Base-by-base conservation (phyloP, 257 asterid genomes). In the Fraxinus excelsior region DNA sequence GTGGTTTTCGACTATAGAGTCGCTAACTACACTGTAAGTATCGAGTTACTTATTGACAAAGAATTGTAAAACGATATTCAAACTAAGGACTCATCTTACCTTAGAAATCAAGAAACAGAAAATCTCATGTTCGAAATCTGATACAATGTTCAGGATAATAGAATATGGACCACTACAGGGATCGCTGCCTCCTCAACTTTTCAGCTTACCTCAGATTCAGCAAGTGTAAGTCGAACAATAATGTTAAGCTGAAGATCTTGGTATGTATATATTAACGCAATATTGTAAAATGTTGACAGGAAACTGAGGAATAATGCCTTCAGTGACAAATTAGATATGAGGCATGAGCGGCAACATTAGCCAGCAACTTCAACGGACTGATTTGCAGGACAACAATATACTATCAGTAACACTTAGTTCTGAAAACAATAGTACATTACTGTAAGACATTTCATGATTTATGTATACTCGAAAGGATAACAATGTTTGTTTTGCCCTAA, bases 121-220 rank as follows among this genome's bases (percentile, higher is more conserved):
- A 38, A 38, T 77, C 75, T 76, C 42, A 46, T 70, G 78, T 53
- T 76, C 32, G 49, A 67, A 77, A 10, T 49, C 16, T 84, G 69
- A 25, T 76, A 40, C 68, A 40, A 46, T 86, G 58, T 65, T 79
- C 87, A 94, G 99, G 87, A 82, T 94, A 83, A 87, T 91, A 5
- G 99, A 94, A 77, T 86, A 87, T 25, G 99, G 99, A 73, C 88
- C 96, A 19, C 71, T 94, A 29, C 84, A 87, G 81, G 99, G 99
- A 86, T 29, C 85, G 2, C 84, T 94, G 77, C 97, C 97, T 26
- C 81, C 85, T 80, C 87, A 78, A 58, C 74, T 91, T 49, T 91
- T 94, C 88, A 82, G 83, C 74, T 87, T 91, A 80, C 94, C 97
- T 72, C 94, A 90, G 83, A 85, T 94, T 81, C 90, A 91, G 83